Base-by-base conservation (phyloP, 1,284 basidiomycete genomes). In the Microbotryomycetes sp. region DNA sequence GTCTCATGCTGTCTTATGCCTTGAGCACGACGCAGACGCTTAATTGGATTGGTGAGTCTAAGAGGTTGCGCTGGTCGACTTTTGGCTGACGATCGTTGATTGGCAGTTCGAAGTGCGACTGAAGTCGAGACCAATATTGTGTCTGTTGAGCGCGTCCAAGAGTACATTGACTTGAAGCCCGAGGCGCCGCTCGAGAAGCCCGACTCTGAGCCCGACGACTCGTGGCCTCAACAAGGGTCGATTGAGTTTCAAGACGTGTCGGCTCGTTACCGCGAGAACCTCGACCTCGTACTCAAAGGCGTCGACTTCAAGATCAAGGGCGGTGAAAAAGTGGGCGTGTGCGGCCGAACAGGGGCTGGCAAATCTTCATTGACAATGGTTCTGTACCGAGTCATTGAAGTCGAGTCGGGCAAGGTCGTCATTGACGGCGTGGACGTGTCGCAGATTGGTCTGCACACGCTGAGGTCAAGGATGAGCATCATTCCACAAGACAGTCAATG, bases 41-140 rank as follows among this genome's bases (percentile, higher is more conserved):
- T 56, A 76, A 77, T 65, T 70, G 69, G 70, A 60, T 68, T 47
- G 60, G 52, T 55, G 4, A 18, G 6, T 18, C 26, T 53, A 23
- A 16, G 26, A 47, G 45, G 16, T 45, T 49, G 50, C 13, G 63
- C 75, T 57, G 66, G 70, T 26, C 57, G 68, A 71, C 31, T 24
- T 52, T 9, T 57, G 16, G 27, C 56, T 49, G 62, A 85, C 62
- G 50, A 52, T 62, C 31, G 31, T 55, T 16, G 31, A 60, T 94
- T 88, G 89, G 81, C 92, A n/a, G 90, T 94, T 5, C 82, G 90
- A 49, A 86, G 85, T 16, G 88, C 89, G 0, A 89, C 87, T 62
- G 92, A 97, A 71, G 89, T 94, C 15, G 92, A 96, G 75, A 66
- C 89, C 91, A 74, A 94, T 73, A 87, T 96, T 70, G 90, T 93